Evolutionary conservation across 2,329 filamentous ascomycete species (phyloP).

Genomic region (Fusarium subglutinans): DNA sequence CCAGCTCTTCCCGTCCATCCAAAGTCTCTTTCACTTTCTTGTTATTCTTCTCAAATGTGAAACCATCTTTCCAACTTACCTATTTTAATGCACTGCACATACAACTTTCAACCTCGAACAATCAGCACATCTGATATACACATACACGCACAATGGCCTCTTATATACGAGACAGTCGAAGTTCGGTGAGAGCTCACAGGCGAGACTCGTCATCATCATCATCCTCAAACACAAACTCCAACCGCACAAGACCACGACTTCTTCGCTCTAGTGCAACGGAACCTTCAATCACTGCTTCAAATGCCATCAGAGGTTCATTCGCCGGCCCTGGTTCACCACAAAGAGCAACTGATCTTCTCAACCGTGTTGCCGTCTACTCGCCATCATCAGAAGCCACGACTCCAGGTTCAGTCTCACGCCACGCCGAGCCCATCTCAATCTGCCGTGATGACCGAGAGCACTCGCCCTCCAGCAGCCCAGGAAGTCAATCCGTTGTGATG

Average conservation of each 20-base stretch:
- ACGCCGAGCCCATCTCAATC: constrained; percentile 37
- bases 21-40: constrained; percentile 9
- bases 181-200: constrained; percentile 38
- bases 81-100: constrained; percentile 19
- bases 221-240: constrained; percentile 36
- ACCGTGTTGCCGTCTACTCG: constrained; percentile 61
- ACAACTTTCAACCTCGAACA: neutral
- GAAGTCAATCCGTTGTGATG: constrained; percentile 37
- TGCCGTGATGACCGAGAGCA: constrained; percentile 32
- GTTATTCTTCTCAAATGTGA: constrained; percentile 29
- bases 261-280: constrained; percentile 65
- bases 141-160: constrained; percentile 34
- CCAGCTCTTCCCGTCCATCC: constrained; percentile 20
- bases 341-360: constrained; percentile 64
- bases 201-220: constrained; percentile 41
- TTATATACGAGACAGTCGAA: constrained; percentile 40
- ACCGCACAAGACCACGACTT: constrained; percentile 60
- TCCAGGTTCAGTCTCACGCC: constrained; percentile 33
- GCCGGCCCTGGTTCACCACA: constrained; percentile 59
- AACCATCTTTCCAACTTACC: constrained; percentile 13
- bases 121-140: neutral
- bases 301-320: constrained; percentile 61
- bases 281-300: constrained; percentile 66
- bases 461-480: constrained; percentile 33
- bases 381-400: constrained; percentile 33